Conservation (phyloP, 257 asterid genomes). For the Jacaranda copaia region DNA sequence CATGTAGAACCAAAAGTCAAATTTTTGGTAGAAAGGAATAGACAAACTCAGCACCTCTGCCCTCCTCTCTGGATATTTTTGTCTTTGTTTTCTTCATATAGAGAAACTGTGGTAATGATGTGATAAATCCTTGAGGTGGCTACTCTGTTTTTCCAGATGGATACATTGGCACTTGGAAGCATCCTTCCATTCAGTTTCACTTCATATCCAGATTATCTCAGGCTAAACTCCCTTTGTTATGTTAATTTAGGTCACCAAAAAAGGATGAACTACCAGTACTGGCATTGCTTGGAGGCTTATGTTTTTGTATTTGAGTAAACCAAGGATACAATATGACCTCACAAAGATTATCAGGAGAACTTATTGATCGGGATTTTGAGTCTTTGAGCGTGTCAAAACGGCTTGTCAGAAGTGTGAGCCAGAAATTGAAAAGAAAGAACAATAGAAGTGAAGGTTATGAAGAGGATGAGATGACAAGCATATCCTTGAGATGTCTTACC, state of each 20-base stretch:
- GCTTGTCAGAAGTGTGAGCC: conserved; percentile 82
- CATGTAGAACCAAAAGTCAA: not conserved
- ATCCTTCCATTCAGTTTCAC: too few species aligned
- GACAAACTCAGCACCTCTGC: not conserved
- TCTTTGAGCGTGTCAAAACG: conserved; percentile 71
- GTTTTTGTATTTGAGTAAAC: conserved; percentile 18
- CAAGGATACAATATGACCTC: conserved; percentile 51
- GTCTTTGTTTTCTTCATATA: not conserved
- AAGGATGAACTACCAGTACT: not conserved
- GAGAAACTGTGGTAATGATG: not conserved
- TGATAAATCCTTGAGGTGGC: not conserved
- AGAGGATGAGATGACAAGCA: conserved; percentile 61
- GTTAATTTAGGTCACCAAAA: conserved; percentile 44
- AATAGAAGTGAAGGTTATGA: conserved; percentile 56
- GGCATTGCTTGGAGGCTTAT: conserved; percentile 34
- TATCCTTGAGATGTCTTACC: conserved; percentile 80
- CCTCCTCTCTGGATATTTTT: not conserved
- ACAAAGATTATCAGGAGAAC: conserved; percentile 52
- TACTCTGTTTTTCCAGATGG: not conserved
- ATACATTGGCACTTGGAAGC: too few species aligned
- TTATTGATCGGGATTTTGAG: conserved; percentile 55
- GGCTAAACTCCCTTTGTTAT: conserved; percentile 34
- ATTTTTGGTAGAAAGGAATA: not conserved
- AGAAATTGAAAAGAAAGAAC: conserved; percentile 70
- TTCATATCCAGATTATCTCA: too few species aligned